Evolutionary conservation across 2,329 filamentous ascomycete genomes (phyloP).

Genomic region (Trichoderma asperellum): DNA sequence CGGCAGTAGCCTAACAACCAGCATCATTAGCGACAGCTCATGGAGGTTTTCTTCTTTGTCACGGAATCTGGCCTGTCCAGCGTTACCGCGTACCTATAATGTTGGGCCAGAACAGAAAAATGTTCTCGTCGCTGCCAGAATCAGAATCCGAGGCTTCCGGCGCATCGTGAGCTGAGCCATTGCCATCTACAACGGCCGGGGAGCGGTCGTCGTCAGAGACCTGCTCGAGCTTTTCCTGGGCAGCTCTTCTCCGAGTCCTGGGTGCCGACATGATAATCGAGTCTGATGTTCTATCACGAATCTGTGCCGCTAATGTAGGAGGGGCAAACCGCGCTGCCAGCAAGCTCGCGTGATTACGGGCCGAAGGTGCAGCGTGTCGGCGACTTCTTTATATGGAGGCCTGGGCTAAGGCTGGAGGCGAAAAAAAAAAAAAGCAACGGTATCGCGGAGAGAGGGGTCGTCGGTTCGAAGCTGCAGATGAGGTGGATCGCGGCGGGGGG

Average conservation of each 20-base stretch:
- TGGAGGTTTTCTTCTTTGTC: background rate
- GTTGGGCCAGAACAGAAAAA: conserved; percentile 82
- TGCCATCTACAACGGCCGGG: conserved; percentile 49
- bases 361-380: conserved; percentile 2
- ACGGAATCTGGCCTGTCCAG: background rate
- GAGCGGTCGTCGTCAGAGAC: conserved; percentile 38
- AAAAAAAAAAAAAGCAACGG: background rate
- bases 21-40: background rate
- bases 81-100: conserved; percentile 66
- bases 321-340: conserved; percentile 5
- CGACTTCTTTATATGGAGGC: background rate
- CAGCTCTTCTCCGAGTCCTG: conserved; percentile 46
- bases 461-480: conserved; percentile 1
- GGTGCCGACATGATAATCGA: conserved; percentile 44
- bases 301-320: conserved; percentile 22
- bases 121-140: conserved; percentile 69
- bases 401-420: background rate
- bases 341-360: conserved; percentile 24
- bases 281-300: background rate
- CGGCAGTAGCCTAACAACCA: conserved; percentile 68
- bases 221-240: conserved; percentile 39
- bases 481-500: background rate
- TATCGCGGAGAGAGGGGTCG: conserved; percentile 12
- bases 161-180: conserved; percentile 47
- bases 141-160: conserved; percentile 43